Percentiles rank a stretch among this genome's conserved stretches.
phyloP scores from a whole-genome alignment of 495 filamentous ascomycete species.

The Alectoria sarmentosa region DNA sequence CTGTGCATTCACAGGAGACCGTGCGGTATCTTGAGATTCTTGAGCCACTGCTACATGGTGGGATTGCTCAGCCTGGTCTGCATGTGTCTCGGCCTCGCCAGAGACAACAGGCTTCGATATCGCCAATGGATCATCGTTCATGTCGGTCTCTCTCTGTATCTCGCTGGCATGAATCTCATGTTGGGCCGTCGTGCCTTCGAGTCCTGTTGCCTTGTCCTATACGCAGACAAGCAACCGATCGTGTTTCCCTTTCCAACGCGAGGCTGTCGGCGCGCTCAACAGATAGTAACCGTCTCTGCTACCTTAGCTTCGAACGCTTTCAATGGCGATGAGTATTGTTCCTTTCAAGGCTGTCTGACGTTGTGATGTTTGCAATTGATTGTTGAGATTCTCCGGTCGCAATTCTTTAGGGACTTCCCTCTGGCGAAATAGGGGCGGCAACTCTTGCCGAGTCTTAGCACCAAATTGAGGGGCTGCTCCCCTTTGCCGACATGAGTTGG shows the following conservation, averaged over 20 bases:
- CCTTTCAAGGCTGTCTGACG: background rate
- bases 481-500: too few species aligned
- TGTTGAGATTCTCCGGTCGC: conserved; percentile 13
- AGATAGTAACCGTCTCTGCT: background rate
- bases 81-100: background rate
- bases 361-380: conserved; percentile 9
- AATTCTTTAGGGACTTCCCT: conserved; percentile 15
- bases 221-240: conserved; percentile 19
- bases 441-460: conserved; percentile 14
- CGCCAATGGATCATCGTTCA: conserved; percentile 16
- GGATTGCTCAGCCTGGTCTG: conserved; percentile 3
- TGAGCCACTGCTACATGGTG: conserved; percentile 5
- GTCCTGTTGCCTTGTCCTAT: conserved; percentile 17
- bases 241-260: conserved; percentile 5
- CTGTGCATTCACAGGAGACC: conserved; percentile 5
- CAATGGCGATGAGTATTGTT: background rate
- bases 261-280: conserved; percentile 10
- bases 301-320: conserved; percentile 2
- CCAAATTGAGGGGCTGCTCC: conserved; percentile 5
- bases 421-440: conserved; percentile 4
- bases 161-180: conserved; percentile 17
- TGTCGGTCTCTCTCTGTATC: conserved; percentile 12
- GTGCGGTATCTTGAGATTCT: background rate
- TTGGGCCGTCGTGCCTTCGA: conserved; percentile 19
- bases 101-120: conserved; percentile 12